Evolutionary conservation across 2,329 filamentous ascomycete genomes (phyloP), one percentile per base, ranked within the genome.

Genomic region (Talaromyces pinophilus): DNA sequence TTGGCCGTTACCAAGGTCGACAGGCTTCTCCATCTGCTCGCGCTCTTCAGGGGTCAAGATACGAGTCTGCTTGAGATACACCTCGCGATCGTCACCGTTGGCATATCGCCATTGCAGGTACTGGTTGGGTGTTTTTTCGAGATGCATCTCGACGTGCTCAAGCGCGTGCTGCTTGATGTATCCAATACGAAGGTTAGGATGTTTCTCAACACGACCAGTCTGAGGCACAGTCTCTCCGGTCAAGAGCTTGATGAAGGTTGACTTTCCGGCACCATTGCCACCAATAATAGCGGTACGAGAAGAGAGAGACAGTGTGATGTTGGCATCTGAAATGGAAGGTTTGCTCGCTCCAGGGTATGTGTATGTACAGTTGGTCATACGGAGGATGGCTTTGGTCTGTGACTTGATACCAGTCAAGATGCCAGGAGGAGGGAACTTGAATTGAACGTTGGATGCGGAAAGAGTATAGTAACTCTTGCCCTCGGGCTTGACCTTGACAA

Each of bases 161-260:
- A 99, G 86, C 54, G 95, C 95, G 80, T 99, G 95, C 83, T 99
- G 95, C 84, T 98, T 98, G 84, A 99, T 98, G 84, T 99, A 99
- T 64, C 95, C 95, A 74, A 99, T 97, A 85, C 95, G 93, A 75
- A 99, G 82, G 79, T 99, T 99, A 71, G 95, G 95, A 79, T 99
- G 95, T 85, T 98, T 98, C 85, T 98, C 93, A 28, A 99, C 95
- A 77, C 89, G 92, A 69, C 95, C 95, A 22, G 81, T 81, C 69
- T 90, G 90, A 17, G 92, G 95, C 71, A 97, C 90, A 22, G 89
- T 88, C 79, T 98, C 95, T 72, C 94, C 95, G 11, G 95, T 99
- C 67, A 99, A 85, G 67, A 99, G 85, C 84, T 99, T 99, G 83
- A 99, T 97, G 69, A 99, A 88, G 0, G 95, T 99, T 13, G 94